phyloP scores from a whole-genome alignment of 805 yeast species.

The Metschnikowia reukaufii region DNA sequence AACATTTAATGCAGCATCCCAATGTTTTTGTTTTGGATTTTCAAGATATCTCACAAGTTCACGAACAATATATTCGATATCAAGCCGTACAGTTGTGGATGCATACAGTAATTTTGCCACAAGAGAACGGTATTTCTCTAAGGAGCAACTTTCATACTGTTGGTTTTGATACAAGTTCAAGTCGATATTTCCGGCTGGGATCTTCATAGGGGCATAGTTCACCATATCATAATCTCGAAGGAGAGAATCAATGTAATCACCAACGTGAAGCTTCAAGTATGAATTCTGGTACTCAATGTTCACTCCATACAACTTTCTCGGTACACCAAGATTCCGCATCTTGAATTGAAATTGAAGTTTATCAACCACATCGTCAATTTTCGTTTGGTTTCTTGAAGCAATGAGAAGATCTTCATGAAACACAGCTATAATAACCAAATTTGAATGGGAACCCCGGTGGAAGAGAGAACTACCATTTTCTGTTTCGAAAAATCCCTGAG shows the following conservation, averaged over 20 bases:
- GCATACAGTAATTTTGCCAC: constrained; percentile 4
- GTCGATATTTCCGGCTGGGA: not conserved
- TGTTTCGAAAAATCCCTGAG: not conserved
- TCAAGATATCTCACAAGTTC: constrained; percentile 3
- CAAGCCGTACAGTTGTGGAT: constrained; percentile 2
- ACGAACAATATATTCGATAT: constrained; percentile 1
- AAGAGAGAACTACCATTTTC: not conserved
- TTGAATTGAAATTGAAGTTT: not conserved
- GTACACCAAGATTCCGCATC: not conserved
- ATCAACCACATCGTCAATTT: not conserved
- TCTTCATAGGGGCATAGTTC: not conserved
- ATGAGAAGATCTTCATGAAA: constrained; percentile 1
- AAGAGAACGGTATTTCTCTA: not conserved
- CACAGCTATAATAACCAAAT: not conserved
- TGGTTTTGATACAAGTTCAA: not conserved
- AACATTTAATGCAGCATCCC: constrained; percentile 4
- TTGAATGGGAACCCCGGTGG: not conserved
- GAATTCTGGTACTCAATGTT: not conserved
- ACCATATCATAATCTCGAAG: constrained; percentile 4
- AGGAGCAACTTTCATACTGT: not conserved
- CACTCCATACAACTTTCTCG: not conserved
- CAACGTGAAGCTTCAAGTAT: not conserved
- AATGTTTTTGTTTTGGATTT: constrained; percentile 1
- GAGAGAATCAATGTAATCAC: constrained; percentile 6
- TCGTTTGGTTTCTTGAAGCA: not conserved